Evolutionary conservation across 345 rosid genomes (phyloP).

Genomic region (Draba incana): DNA sequence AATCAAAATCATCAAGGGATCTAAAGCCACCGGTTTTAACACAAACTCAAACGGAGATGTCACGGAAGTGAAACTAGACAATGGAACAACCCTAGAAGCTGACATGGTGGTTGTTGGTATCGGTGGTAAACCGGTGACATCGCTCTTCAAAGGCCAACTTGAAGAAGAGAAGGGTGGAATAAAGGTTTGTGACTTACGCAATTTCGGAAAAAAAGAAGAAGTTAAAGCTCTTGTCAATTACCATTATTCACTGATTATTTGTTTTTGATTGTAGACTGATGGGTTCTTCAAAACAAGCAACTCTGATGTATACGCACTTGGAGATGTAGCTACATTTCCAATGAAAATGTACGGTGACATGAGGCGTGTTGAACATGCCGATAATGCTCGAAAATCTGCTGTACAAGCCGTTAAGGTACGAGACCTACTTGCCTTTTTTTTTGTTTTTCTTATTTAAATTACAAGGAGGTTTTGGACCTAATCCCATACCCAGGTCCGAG

Average conservation of each 20-base stretch:
- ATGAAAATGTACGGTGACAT: slow-evolving; percentile 45
- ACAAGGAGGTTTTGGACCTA: too few relatives aligned
- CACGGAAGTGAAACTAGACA: slow-evolving; percentile 78
- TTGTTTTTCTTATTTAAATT: too few relatives aligned
- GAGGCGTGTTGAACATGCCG: slow-evolving; percentile 84
- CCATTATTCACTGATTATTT: neutral
- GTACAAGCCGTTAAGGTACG: slow-evolving; percentile 80
- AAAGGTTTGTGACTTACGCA: slow-evolving; percentile 41
- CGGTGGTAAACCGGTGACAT: slow-evolving; percentile 58
- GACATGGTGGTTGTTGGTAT: slow-evolving; percentile 89
- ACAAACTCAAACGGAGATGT: slow-evolving; percentile 29
- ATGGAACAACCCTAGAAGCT: slow-evolving; percentile 80
- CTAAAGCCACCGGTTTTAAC: slow-evolving; percentile 67
- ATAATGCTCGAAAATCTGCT: slow-evolving; percentile 88
- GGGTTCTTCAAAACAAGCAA: slow-evolving; percentile 36
- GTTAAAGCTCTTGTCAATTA: neutral
- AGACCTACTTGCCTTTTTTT: neutral
- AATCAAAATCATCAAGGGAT: slow-evolving; percentile 69
- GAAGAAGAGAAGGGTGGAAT: slow-evolving; percentile 82
- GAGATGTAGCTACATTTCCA: slow-evolving; percentile 77
- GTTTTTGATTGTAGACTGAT: slow-evolving; percentile 34
- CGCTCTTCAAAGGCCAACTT: slow-evolving; percentile 70
- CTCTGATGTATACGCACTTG: slow-evolving; percentile 61
- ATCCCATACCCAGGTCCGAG: too few relatives aligned
- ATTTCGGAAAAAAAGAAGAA: neutral